Evolutionary conservation across 208 protist species (phyloP).

Genomic region (Acanthamoeba divionensis): DNA sequence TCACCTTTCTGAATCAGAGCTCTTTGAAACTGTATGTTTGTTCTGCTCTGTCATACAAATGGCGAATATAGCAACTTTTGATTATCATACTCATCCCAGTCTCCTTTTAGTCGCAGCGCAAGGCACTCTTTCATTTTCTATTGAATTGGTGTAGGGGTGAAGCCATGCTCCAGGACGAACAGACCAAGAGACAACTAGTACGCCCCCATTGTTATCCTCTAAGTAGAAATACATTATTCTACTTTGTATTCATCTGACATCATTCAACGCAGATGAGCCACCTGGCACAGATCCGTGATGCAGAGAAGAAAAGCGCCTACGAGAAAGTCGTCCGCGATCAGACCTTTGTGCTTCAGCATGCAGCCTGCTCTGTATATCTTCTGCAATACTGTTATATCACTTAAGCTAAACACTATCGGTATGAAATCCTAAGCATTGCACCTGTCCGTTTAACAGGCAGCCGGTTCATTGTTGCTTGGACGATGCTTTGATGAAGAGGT

Average conservation of each 20-base stretch:
- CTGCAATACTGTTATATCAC: neutral
- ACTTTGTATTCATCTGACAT: too few species aligned
- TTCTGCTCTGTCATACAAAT: too few species aligned
- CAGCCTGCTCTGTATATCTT: neutral
- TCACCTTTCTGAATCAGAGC: neutral
- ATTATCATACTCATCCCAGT: neutral
- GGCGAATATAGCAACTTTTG: neutral
- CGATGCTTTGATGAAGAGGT: slow-evolving; percentile 7
- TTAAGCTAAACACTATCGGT: neutral
- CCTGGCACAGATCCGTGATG: neutral
- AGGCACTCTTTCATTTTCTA: slow-evolving; percentile 29
- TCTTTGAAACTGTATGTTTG: neutral
- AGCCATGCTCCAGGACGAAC: slow-evolving; percentile 41
- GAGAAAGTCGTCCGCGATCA: slow-evolving; percentile 31
- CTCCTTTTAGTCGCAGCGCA: neutral
- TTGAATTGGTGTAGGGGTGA: slow-evolving; percentile 30
- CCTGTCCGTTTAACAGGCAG: neutral
- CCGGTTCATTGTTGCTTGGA: neutral
- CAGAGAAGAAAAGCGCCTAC: slow-evolving; percentile 12
- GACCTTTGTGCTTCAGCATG: slow-evolving; percentile 12
- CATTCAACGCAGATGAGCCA: neutral
- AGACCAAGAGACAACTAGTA: slow-evolving; percentile 22
- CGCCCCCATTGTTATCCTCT: neutral
- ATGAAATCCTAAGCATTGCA: too few species aligned
- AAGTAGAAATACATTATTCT: neutral